Conservation (phyloP, 2,329 filamentous ascomycete species). For the Hypoxylon sp. region DNA sequence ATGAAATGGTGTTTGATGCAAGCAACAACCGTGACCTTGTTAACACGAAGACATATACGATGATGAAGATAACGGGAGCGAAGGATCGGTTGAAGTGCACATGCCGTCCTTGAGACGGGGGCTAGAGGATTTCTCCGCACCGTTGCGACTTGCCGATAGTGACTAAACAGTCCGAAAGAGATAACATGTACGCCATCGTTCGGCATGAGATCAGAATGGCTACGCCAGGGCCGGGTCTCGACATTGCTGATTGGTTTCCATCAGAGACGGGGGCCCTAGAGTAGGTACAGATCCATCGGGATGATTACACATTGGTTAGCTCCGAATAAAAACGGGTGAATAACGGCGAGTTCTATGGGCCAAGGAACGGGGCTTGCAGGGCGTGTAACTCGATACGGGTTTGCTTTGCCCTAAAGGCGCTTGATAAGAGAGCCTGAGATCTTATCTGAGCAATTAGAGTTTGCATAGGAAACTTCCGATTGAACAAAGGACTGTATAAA, state of each 20-base stretch:
- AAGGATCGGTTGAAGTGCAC: background rate
- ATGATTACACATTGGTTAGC: no score
- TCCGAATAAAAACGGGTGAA: conserved; percentile 2
- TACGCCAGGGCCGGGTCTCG: conserved; percentile 2
- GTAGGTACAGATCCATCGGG: background rate
- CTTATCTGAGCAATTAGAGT: conserved; percentile 9
- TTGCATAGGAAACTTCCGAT: conserved; percentile 3
- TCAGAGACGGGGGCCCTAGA: background rate
- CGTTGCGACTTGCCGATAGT: conserved; percentile 9
- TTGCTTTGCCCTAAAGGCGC: no score
- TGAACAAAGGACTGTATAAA: conserved; percentile 8
- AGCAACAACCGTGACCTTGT: background rate
- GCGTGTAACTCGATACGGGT: background rate
- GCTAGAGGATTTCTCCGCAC: conserved; percentile 7
- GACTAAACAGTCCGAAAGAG: conserved; percentile 10
- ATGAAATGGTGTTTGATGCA: background rate
- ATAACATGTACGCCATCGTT: conserved; percentile 12
- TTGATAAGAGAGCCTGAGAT: no score
- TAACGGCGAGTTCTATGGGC: conserved; percentile 4
- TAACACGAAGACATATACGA: background rate
- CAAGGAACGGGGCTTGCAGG: no score
- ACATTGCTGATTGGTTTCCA: conserved; percentile 8
- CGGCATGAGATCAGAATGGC: background rate
- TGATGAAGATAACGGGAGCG: background rate
- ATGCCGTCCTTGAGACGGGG: background rate